Conservation (phyloP, 2,329 filamentous ascomycete species). For the Venturia effusa region DNA sequence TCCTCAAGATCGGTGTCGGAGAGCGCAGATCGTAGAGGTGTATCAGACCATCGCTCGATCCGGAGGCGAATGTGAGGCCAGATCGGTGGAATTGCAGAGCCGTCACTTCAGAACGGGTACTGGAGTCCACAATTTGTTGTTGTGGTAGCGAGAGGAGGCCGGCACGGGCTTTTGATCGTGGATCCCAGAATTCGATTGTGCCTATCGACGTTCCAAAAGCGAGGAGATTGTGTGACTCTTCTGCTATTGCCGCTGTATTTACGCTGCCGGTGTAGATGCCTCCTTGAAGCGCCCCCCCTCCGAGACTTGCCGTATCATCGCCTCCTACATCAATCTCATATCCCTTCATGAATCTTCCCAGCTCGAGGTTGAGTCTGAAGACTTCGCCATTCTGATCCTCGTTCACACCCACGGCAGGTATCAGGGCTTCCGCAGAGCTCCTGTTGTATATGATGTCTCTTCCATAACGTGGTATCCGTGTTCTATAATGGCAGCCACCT, state of each 20-base stretch:
- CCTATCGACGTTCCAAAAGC: slow-evolving; percentile 91
- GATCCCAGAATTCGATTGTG: slow-evolving; percentile 97
- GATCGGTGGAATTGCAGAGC: slow-evolving; percentile 77
- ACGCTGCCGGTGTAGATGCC: slow-evolving; percentile 77
- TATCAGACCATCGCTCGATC: slow-evolving; percentile 78
- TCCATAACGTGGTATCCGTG: slow-evolving; percentile 86
- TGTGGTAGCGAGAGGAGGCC: slow-evolving; percentile 47
- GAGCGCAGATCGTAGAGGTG: slow-evolving; percentile 88
- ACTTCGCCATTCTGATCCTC: slow-evolving; percentile 81
- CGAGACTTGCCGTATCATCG: slow-evolving; percentile 57
- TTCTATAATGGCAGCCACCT: slow-evolving; percentile 75
- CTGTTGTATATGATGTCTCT: slow-evolving; percentile 80
- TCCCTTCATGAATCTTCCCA: slow-evolving; percentile 86
- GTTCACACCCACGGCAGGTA: slow-evolving; percentile 82
- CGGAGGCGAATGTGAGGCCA: slow-evolving; percentile 75
- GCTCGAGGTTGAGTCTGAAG: slow-evolving; percentile 81
- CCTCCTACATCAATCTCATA: slow-evolving; percentile 85
- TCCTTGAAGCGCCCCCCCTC: slow-evolving; percentile 70
- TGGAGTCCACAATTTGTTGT: slow-evolving; percentile 16
- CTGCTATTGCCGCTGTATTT: slow-evolving; percentile 77
- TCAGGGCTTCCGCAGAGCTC: slow-evolving; percentile 69
- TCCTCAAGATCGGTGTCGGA: slow-evolving; percentile 72
- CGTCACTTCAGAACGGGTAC: slow-evolving; percentile 51
- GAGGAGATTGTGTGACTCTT: slow-evolving; percentile 77
- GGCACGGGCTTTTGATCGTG: slow-evolving; percentile 69